A percentile compares a stretch with the other conserved stretches of the same genome.
These are phyloP conservation scores for Arabis hirsuta DNA, from an alignment of 345 rosid species.

Conservation along the genomic window DNA sequence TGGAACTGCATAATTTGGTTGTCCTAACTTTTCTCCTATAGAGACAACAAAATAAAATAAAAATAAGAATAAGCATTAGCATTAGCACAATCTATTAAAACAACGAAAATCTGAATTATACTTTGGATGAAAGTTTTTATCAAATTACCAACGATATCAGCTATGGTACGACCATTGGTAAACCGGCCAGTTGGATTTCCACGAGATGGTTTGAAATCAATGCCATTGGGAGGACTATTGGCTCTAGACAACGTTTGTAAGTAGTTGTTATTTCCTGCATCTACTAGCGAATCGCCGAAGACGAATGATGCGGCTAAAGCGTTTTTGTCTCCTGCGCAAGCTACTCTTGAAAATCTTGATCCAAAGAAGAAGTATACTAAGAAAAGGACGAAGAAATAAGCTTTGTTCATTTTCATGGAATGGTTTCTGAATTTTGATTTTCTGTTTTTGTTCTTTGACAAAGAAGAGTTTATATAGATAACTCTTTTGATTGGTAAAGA, in stretches of 20 bases:
- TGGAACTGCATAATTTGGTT: slow-evolving; percentile 68
- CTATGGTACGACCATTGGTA: slow-evolving; percentile 91
- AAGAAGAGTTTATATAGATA: slow-evolving; percentile 31
- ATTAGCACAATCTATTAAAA: not conserved
- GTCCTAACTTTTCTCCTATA: slow-evolving; percentile 81
- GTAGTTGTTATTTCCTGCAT: slow-evolving; percentile 89
- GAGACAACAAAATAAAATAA: slow-evolving; percentile 5
- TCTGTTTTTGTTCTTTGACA: slow-evolving; percentile 2
- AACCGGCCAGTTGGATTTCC: slow-evolving; percentile 92
- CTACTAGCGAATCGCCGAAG: slow-evolving; percentile 89
- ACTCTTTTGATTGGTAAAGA: slow-evolving; percentile 31
- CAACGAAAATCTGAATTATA: not conserved
- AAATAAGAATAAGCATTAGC: not conserved
- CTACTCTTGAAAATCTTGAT: not conserved
- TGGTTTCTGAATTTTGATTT: not conserved
- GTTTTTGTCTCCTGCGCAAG: slow-evolving; percentile 35
- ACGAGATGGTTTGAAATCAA: slow-evolving; percentile 71
- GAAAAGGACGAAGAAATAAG: slow-evolving; percentile 12
- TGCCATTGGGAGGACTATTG: slow-evolving; percentile 80
- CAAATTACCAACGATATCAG: slow-evolving; percentile 70
- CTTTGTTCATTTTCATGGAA: slow-evolving; percentile 18
- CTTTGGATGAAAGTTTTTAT: not conserved
- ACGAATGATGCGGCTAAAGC: slow-evolving; percentile 65
- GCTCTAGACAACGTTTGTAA: slow-evolving; percentile 81
- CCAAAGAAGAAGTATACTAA: slow-evolving; percentile 23